Evolutionary conservation across 2,329 filamentous ascomycete species (phyloP).

Genomic region (Colletotrichum eleusines): DNA sequence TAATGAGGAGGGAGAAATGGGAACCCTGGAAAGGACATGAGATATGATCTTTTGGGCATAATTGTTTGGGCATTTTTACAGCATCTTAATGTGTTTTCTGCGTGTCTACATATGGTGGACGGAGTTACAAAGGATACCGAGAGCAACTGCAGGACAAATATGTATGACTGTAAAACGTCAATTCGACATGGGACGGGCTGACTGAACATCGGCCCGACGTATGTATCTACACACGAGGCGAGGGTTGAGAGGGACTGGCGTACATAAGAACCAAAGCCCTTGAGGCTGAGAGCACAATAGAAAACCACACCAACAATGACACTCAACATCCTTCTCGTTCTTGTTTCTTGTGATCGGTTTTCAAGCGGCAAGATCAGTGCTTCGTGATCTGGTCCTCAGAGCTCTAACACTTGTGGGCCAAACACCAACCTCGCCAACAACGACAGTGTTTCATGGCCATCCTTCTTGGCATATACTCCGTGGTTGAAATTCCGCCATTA

Average conservation of each 20-base stretch:
- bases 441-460: not conserved
- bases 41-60: constrained; percentile 35
- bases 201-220: constrained; percentile 2
- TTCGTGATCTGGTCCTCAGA: not conserved
- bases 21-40: constrained; percentile 7
- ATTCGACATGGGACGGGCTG: not conserved
- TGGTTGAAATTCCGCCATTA: not conserved
- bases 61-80: constrained; percentile 27
- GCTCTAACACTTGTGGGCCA: not conserved
- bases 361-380: too few species aligned
- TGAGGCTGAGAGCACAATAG: not conserved
- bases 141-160: constrained; percentile 9
- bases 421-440: not conserved
- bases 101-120: not conserved
- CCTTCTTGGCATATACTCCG: not conserved
- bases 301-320: not conserved
- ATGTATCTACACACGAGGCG: constrained; percentile 2
- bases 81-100: constrained; percentile 1
- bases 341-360: not conserved
- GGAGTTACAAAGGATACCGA: constrained; percentile 1
- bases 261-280: not conserved
- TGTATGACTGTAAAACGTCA: constrained; percentile 36
- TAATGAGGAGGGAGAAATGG: constrained; percentile 21
- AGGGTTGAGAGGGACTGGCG: not conserved
- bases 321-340: not conserved